Evolutionary conservation across 345 rosid genomes (phyloP).

Genomic region (Moricandia moricandioides): DNA sequence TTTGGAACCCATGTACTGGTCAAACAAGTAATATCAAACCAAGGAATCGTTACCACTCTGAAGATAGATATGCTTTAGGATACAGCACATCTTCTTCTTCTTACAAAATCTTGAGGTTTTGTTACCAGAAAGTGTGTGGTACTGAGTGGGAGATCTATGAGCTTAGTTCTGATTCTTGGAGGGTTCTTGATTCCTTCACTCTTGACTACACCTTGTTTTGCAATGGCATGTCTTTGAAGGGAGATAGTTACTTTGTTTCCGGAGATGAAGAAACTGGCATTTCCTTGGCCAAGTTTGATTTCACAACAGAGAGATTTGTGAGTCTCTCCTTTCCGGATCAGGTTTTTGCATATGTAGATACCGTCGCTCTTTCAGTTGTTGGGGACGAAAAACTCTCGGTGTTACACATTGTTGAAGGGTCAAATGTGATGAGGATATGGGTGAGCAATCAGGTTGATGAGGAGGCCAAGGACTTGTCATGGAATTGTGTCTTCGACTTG

Average conservation of each 20-base stretch:
- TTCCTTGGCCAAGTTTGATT: not conserved
- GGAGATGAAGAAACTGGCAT: not conserved
- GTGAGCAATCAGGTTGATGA: not conserved
- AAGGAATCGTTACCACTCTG: not conserved
- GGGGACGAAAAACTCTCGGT: not conserved
- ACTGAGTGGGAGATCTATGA: not conserved
- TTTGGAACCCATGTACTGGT: conserved; percentile 1
- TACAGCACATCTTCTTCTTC: not conserved
- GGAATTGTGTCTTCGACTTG: not conserved
- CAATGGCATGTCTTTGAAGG: not conserved
- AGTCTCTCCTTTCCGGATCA: not conserved
- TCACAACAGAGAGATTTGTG: not conserved
- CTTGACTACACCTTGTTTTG: not conserved
- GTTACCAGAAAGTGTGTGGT: not conserved
- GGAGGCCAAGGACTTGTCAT: not conserved
- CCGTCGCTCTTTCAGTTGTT: not conserved
- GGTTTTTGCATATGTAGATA: not conserved
- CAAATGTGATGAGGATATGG: not conserved
- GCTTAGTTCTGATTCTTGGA: not conserved
- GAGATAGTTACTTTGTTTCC: not conserved
- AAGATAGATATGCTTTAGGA: not conserved
- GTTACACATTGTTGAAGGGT: not conserved
- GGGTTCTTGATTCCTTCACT: not conserved
- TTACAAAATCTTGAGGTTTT: not conserved
- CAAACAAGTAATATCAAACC: not conserved